These are phyloP conservation scores for Prototheca wickerhamii DNA, from an alignment of 163 green algal species.

Conservation along the genomic window DNA sequence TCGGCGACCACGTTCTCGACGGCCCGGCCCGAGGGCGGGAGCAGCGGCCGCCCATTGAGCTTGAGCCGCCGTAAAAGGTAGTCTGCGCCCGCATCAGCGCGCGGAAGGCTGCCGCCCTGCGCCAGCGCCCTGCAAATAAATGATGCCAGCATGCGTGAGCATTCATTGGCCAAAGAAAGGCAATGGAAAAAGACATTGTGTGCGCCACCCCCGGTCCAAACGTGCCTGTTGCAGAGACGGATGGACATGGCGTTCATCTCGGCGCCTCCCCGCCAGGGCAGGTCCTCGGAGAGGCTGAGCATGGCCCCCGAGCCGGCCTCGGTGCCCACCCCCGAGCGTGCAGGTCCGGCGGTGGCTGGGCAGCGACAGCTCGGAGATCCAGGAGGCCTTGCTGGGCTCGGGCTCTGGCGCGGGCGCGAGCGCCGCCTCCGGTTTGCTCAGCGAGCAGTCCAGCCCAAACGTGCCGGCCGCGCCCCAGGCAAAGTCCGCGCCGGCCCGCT, in stretches of 20 bases:
- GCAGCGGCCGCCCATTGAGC: conserved; percentile 14
- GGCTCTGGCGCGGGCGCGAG: neutral
- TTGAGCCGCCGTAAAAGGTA: neutral
- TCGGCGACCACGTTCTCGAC: neutral
- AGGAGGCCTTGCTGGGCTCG: neutral
- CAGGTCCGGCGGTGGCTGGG: neutral
- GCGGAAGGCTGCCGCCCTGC: neutral
- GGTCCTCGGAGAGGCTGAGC: neutral
- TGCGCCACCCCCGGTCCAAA: neutral
- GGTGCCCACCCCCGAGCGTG: conserved; percentile 1
- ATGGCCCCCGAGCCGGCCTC: neutral
- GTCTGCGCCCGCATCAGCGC: neutral
- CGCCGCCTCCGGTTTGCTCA: neutral
- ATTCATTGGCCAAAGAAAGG: too few species aligned
- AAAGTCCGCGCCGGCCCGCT: neutral
- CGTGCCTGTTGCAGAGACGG: conserved; percentile 17
- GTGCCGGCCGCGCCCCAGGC: neutral
- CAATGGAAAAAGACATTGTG: too few species aligned
- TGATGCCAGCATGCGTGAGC: neutral
- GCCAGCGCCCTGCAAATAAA: neutral
- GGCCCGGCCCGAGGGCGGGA: neutral
- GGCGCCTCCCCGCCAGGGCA: neutral
- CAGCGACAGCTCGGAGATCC: neutral
- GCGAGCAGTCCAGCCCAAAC: conserved; percentile 14
- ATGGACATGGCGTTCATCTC: conserved; percentile 11